Evolutionary conservation across 441 rosid species (phyloP).

Genomic region (Adansonia grandidieri): DNA sequence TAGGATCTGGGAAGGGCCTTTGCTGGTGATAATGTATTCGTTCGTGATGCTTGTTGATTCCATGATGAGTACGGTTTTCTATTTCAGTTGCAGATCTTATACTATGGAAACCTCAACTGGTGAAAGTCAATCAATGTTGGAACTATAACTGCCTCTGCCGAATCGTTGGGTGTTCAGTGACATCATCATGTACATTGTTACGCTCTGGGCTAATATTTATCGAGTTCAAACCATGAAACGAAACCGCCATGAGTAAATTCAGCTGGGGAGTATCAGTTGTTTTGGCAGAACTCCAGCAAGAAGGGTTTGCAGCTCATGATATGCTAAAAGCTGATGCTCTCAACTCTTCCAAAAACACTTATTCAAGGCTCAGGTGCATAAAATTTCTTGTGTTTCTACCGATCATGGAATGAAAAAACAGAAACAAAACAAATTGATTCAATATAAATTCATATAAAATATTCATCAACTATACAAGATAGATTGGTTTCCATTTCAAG

Average conservation of each 20-base stretch:
- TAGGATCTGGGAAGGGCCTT: conserved; percentile 93
- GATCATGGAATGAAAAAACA: not conserved
- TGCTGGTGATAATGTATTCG: conserved; percentile 81
- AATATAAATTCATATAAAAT: not conserved
- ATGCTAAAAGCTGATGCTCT: not conserved
- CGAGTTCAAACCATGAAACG: conserved; percentile 14
- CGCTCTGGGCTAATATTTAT: conserved; percentile 9
- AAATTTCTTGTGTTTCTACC: conserved; percentile 9
- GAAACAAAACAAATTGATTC: not conserved
- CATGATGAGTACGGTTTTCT: conserved; percentile 88
- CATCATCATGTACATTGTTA: conserved; percentile 25
- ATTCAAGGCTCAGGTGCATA: conserved; percentile 6
- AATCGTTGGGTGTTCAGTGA: conserved; percentile 30
- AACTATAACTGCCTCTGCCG: conserved; percentile 41
- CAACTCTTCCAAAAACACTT: conserved; percentile 15
- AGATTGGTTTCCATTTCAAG: conserved; percentile 13
- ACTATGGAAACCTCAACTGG: conserved; percentile 54
- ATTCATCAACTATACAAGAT: not conserved
- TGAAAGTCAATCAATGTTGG: conserved; percentile 56
- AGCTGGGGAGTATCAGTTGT: not conserved
- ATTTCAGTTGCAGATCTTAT: conserved; percentile 79
- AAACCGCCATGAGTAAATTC: not conserved
- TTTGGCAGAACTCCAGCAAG: not conserved
- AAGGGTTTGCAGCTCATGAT: not conserved
- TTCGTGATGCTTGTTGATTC: conserved; percentile 81